These are phyloP conservation scores for Nicotiana undulata DNA, from an alignment of 257 asterid species.

Conservation along the genomic window DNA sequence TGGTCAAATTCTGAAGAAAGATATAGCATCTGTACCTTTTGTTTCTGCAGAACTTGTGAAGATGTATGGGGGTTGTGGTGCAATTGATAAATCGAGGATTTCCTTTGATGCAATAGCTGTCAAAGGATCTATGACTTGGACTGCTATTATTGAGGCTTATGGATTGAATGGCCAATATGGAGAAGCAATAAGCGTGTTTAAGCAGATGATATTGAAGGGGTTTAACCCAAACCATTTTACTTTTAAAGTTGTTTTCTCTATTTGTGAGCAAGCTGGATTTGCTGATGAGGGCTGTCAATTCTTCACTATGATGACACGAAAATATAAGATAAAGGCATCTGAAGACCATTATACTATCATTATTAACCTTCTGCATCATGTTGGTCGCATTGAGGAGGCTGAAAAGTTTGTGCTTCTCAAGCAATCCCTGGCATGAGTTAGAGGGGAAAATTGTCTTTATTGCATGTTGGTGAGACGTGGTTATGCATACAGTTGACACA, in stretches of 20 bases:
- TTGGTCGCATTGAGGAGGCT: slow-evolving; percentile 60
- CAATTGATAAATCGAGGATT: slow-evolving; percentile 43
- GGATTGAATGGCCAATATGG: slow-evolving; percentile 32
- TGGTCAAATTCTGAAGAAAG: slow-evolving; percentile 60
- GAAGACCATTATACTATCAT: slow-evolving; percentile 63
- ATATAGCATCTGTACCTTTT: slow-evolving; percentile 41
- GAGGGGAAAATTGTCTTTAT: not conserved
- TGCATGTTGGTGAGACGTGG: not conserved
- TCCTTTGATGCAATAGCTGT: slow-evolving; percentile 43
- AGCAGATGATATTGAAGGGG: slow-evolving; percentile 57
- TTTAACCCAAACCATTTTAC: slow-evolving; percentile 69
- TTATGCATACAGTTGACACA: not conserved
- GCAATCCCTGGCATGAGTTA: slow-evolving; percentile 28
- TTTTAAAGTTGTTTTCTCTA: slow-evolving; percentile 41
- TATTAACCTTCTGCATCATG: slow-evolving; percentile 37
- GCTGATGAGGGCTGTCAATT: slow-evolving; percentile 56
- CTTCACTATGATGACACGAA: slow-evolving; percentile 45
- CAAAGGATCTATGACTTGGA: slow-evolving; percentile 81
- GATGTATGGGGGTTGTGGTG: slow-evolving; percentile 65
- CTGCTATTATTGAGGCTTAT: slow-evolving; percentile 73
- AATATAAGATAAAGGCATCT: slow-evolving; percentile 50
- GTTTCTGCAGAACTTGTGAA: slow-evolving; percentile 66
- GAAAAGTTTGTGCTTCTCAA: slow-evolving; percentile 40
- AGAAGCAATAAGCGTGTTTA: slow-evolving; percentile 53
- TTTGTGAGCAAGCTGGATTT: slow-evolving; percentile 69